A percentile compares a stretch with the other conserved stretches of the same genome.
phyloP scores from a whole-genome alignment of 140 eudicot species.

The Ambrosia hybrid region DNA sequence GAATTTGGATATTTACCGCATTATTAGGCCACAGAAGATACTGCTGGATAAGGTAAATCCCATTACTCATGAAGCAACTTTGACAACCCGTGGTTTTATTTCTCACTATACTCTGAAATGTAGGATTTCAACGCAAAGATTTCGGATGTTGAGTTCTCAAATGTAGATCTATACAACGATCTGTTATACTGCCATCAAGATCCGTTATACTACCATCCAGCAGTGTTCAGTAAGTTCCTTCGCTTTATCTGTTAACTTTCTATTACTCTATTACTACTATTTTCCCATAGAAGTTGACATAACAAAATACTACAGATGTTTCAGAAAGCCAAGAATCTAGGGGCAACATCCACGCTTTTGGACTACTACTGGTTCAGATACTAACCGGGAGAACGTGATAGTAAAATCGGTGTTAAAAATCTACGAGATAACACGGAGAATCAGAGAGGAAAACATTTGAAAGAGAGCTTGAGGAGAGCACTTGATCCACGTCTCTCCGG shows the following conservation, averaged over 20 bases:
- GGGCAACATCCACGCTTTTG: neutral
- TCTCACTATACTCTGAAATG: neutral
- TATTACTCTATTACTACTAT: too few relatives aligned
- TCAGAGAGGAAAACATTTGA: neutral
- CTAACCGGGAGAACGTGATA: neutral
- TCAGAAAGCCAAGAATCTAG: neutral
- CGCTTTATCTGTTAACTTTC: too few relatives aligned
- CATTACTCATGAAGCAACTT: neutral
- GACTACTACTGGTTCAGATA: neutral
- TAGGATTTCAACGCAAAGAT: conserved; percentile 12
- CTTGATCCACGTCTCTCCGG: neutral
- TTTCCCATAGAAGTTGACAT: neutral
- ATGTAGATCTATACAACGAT: too few relatives aligned
- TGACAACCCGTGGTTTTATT: neutral
- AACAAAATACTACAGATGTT: neutral
- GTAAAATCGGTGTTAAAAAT: too few relatives aligned
- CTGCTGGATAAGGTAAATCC: conserved; percentile 2
- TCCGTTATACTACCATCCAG: too few relatives aligned
- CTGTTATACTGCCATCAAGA: too few relatives aligned
- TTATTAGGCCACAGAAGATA: neutral
- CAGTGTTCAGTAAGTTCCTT: too few relatives aligned
- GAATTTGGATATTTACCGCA: too few relatives aligned
- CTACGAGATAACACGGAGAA: too few relatives aligned
- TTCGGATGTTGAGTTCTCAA: neutral
- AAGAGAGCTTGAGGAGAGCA: neutral